Conservation (phyloP, 176 grass and related monocot genomes). For the Calamus simplicifolius region DNA sequence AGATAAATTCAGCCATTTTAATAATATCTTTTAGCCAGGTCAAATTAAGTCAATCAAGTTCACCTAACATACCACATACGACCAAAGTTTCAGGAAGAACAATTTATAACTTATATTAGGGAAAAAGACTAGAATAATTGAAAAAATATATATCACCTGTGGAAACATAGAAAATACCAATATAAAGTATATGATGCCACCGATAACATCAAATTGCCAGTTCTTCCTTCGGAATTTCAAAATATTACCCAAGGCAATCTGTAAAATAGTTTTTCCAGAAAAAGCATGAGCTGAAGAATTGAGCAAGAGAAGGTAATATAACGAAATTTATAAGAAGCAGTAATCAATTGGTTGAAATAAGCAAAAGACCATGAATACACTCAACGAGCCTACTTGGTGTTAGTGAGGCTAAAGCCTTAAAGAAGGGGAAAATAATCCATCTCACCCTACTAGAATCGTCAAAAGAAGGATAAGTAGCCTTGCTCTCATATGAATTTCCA, state of each 20-base stretch:
- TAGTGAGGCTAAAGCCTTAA: not conserved
- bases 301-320: slow-evolving; percentile 7
- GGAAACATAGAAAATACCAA: slow-evolving; percentile 98
- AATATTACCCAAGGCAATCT: slow-evolving; percentile 99
- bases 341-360: too few relatives aligned
- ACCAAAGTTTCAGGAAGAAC: not conserved
- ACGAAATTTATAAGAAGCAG: not conserved
- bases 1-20: too few relatives aligned
- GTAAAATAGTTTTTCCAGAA: slow-evolving; percentile 8
- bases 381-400: not conserved
- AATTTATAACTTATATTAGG: not conserved
- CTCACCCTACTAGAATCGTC: slow-evolving; percentile 89
- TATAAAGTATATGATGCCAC: slow-evolving; percentile 89
- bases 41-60: too few relatives aligned
- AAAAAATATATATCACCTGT: slow-evolving; percentile 41
- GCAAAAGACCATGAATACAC: not conserved
- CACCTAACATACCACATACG: too few relatives aligned
- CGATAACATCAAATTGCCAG: slow-evolving; percentile 99
- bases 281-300: not conserved
- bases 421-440: slow-evolving; percentile 9
- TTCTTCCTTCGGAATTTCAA: slow-evolving; percentile 95
- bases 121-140: not conserved
- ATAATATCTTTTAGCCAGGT: too few relatives aligned
- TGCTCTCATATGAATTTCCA: slow-evolving; percentile 75
- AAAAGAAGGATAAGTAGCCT: slow-evolving; percentile 76